Conservation (phyloP, 352 stramenopile species). For the Globisporangium alternatum region DNA sequence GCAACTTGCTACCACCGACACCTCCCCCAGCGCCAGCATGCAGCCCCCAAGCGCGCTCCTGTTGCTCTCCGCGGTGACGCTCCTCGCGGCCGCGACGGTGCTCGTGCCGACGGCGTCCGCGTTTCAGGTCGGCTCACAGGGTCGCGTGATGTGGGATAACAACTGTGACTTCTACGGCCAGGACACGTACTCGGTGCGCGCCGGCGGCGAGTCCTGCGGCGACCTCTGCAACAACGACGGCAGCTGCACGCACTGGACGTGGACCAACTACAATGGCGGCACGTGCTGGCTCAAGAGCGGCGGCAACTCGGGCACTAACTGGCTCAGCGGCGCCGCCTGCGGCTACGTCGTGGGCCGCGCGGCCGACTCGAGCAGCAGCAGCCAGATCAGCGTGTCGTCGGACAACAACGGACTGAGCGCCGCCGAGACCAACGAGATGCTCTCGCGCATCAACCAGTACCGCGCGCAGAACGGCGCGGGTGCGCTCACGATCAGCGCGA, state of each 20-base stretch:
- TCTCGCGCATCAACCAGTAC: slow-evolving; percentile 51
- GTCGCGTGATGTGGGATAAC: slow-evolving; percentile 42
- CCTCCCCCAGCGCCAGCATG: not conserved
- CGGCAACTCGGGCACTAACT: slow-evolving; percentile 13
- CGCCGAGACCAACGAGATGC: slow-evolving; percentile 37
- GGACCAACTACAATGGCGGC: slow-evolving; percentile 44
- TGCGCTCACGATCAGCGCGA: slow-evolving; percentile 37
- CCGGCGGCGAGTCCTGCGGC: slow-evolving; percentile 6
- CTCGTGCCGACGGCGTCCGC: not conserved
- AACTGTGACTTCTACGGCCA: slow-evolving; percentile 43
- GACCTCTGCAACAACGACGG: slow-evolving; percentile 24
- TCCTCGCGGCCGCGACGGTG: not conserved
- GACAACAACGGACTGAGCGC: not conserved
- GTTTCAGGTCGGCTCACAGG: slow-evolving; percentile 11
- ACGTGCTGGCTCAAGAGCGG: slow-evolving; percentile 58
- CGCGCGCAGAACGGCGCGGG: slow-evolving; percentile 29
- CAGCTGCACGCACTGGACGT: slow-evolving; percentile 49
- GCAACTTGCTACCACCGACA: slow-evolving; percentile 3
- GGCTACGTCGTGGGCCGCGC: slow-evolving; percentile 39
- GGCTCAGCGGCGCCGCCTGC: slow-evolving; percentile 25
- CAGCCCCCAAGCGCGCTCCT: slow-evolving; percentile 1
- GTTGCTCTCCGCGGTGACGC: not conserved
- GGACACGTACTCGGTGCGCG: slow-evolving; percentile 19
- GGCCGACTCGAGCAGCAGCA: slow-evolving; percentile 10
- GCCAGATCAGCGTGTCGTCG: not conserved